Conservation (phyloP, 1,139 yeast genomes). For the Candida sp. region DNA sequence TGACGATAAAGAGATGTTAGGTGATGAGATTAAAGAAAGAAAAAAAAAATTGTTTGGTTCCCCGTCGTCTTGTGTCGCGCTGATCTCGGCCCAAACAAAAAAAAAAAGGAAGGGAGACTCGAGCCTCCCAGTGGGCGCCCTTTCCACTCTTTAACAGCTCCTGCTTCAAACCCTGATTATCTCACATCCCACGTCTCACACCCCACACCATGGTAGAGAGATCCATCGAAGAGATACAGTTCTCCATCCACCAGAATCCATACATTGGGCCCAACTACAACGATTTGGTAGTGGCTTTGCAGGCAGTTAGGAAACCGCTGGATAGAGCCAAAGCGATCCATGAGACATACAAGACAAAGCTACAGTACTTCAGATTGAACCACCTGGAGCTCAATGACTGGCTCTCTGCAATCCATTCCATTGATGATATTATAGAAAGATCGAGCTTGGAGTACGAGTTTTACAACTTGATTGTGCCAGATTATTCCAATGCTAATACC, state of each 20-base stretch:
- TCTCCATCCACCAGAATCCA: slow-evolving; percentile 6
- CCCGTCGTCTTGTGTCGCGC: no score
- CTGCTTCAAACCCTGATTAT: no score
- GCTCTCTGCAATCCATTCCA: slow-evolving; percentile 24
- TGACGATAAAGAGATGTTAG: not conserved
- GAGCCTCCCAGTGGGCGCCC: no score
- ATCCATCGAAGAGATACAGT: not conserved
- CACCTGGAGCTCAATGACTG: slow-evolving; percentile 29
- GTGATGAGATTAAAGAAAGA: not conserved
- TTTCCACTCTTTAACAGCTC: no score
- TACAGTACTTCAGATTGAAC: slow-evolving; percentile 21
- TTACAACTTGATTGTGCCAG: slow-evolving; percentile 19
- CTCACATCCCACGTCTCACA: no score
- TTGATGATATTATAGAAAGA: slow-evolving; percentile 18
- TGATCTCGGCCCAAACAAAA: not conserved
- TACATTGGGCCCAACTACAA: slow-evolving; percentile 19
- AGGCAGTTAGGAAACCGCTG: slow-evolving; percentile 11
- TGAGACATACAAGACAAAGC: slow-evolving; percentile 23
- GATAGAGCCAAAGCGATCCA: slow-evolving; percentile 15
- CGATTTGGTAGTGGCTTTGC: slow-evolving; percentile 18
- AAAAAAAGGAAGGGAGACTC: not conserved
- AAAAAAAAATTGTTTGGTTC: not conserved
- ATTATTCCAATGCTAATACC: slow-evolving; percentile 21
- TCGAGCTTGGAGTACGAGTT: slow-evolving; percentile 19
- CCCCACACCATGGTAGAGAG: not conserved